Conservation (phyloP, 1,284 basidiomycete species). For the Ustilago trichophora region DNA sequence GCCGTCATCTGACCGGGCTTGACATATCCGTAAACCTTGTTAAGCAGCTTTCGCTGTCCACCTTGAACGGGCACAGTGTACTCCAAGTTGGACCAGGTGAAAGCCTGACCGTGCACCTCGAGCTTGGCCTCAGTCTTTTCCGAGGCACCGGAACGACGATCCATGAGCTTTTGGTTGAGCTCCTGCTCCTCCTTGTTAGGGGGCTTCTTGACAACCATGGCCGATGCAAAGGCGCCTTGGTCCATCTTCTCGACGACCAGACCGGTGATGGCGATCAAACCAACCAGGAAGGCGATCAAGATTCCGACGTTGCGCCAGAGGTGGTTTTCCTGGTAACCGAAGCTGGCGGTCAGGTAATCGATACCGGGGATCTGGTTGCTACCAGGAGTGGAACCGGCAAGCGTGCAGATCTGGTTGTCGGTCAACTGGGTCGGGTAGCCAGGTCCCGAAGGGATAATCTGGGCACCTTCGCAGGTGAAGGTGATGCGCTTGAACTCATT, state of each 20-base stretch:
- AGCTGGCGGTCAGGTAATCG: slow-evolving; percentile 72
- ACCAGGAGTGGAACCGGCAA: slow-evolving; percentile 68
- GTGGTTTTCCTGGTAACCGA: slow-evolving; percentile 72
- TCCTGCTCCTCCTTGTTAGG: too few relatives aligned
- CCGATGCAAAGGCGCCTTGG: too few relatives aligned
- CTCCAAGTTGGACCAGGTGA: slow-evolving; percentile 54
- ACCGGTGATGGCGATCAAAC: too few relatives aligned
- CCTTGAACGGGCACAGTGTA: slow-evolving; percentile 57
- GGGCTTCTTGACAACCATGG: too few relatives aligned
- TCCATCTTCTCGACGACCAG: too few relatives aligned
- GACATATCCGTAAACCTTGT: slow-evolving; percentile 68
- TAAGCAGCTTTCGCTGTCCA: slow-evolving; percentile 47
- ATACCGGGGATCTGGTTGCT: slow-evolving; percentile 68
- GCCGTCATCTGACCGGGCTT: slow-evolving; percentile 57
- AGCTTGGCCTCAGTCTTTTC: slow-evolving; percentile 32
- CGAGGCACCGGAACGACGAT: background rate
- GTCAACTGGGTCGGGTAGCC: too few relatives aligned
- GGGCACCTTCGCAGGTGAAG: slow-evolving; percentile 30
- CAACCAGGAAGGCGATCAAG: slow-evolving; percentile 64
- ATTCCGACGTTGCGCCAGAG: slow-evolving; percentile 70
- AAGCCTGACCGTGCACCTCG: slow-evolving; percentile 44
- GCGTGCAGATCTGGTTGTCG: slow-evolving; percentile 68
- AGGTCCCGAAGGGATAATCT: slow-evolving; percentile 28
- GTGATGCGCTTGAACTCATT: slow-evolving; percentile 69
- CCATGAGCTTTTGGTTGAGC: too few relatives aligned